Conservation (phyloP, 106 monocot genomes). For the Allium fistulosum region DNA sequence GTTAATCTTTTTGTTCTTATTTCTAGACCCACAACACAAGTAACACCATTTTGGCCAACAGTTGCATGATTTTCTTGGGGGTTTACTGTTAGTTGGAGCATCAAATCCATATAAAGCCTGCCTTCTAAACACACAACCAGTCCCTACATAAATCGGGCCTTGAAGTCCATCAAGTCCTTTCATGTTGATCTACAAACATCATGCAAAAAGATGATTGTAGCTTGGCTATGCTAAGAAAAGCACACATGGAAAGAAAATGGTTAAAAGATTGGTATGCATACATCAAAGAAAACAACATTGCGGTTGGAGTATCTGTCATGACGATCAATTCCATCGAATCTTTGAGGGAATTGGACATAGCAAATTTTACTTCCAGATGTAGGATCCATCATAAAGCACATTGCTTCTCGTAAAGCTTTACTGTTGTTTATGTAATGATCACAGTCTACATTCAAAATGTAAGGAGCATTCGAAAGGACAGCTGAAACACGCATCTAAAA, state of each 20-base stretch:
- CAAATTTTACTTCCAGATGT: slow-evolving; percentile 55
- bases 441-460: slow-evolving; percentile 78
- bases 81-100: slow-evolving; percentile 57
- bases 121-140: slow-evolving; percentile 77
- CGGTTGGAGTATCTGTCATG: slow-evolving; percentile 83
- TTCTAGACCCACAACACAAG: slow-evolving; percentile 38
- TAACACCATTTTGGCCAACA: slow-evolving; percentile 78
- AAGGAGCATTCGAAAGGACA: slow-evolving; percentile 72
- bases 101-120: slow-evolving; percentile 81
- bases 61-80: slow-evolving; percentile 65
- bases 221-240: not conserved
- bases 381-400: slow-evolving; percentile 92
- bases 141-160: slow-evolving; percentile 85
- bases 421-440: slow-evolving; percentile 89
- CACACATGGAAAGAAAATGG: not conserved
- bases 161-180: slow-evolving; percentile 86
- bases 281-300: slow-evolving; percentile 89
- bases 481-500: slow-evolving; percentile 75
- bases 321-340: slow-evolving; percentile 79
- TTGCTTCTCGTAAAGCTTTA: slow-evolving; percentile 77
- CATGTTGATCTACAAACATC: slow-evolving; percentile 57
- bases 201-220: not conserved
- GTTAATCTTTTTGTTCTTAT: slow-evolving; percentile 31
- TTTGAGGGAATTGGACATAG: slow-evolving; percentile 83
- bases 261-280: slow-evolving; percentile 11